Percentiles rank a stretch among this genome's conserved stretches.
phyloP scores from a whole-genome alignment of 192 early-diverging fungal species.

The Pecoramyces ruminantium region DNA sequence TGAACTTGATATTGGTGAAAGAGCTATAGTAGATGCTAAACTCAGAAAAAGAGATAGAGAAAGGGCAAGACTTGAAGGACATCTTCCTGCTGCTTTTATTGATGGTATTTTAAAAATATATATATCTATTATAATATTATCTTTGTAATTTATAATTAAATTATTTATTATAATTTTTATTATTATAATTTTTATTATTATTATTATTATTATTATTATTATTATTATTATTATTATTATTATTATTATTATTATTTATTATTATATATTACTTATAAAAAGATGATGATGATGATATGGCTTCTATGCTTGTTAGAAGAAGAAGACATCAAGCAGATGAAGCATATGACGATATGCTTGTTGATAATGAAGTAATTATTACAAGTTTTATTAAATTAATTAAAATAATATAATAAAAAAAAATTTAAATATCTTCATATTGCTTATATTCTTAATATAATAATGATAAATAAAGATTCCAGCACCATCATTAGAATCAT shows the following conservation, averaged over 20 bases:
- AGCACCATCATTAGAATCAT: conserved; percentile 53
- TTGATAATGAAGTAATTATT: conserved; percentile 39
- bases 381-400: too few relatives aligned
- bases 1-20: conserved; percentile 45
- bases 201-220: too few relatives aligned
- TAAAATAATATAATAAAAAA: too few relatives aligned
- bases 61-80: conserved; percentile 43
- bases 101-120: not conserved
- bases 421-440: too few relatives aligned
- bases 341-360: conserved; percentile 31
- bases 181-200: too few relatives aligned
- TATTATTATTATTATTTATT: too few relatives aligned
- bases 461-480: conserved; percentile 14
- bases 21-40: conserved; percentile 57
- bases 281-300: conserved; percentile 42
- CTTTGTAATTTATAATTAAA: not conserved
- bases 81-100: conserved; percentile 74
- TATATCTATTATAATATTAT: not conserved
- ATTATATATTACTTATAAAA: too few relatives aligned
- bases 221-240: too few relatives aligned
- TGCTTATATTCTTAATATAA: too few relatives aligned
- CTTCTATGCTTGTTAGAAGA: conserved; percentile 19
- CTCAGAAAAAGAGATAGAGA: conserved; percentile 67
- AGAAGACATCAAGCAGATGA: conserved; percentile 24
- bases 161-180: too few relatives aligned